Conservation (phyloP, 768 basidiomycete species). For the Psilocybe cubensis region DNA sequence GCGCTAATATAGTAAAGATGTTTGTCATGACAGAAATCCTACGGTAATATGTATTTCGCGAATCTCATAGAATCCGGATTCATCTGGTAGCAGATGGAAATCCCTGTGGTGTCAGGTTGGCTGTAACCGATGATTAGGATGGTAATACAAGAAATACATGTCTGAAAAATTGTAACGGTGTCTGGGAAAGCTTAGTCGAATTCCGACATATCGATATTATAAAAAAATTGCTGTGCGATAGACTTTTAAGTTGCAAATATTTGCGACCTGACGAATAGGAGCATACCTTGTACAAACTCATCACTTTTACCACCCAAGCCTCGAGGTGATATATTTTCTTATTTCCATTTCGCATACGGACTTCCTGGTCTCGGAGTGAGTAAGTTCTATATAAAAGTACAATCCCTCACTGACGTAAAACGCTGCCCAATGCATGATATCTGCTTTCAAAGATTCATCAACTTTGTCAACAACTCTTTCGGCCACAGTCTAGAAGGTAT, state of each 20-base stretch:
- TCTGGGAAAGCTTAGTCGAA: constrained; percentile 49
- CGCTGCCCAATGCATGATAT: constrained; percentile 98
- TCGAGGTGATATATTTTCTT: constrained; percentile 96
- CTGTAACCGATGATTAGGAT: not conserved
- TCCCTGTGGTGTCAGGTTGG: not conserved
- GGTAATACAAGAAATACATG: not conserved
- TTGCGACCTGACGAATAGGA: not conserved
- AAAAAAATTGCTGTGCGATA: constrained; percentile 57
- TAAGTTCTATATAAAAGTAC: not conserved
- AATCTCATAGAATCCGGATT: not conserved
- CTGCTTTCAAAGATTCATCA: constrained; percentile 88
- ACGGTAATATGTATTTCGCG: not conserved
- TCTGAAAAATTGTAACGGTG: not conserved
- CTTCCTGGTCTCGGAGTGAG: constrained; percentile 59
- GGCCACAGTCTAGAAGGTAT: constrained; percentile 74
- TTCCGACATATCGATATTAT: constrained; percentile 60
- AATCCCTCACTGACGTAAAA: constrained; percentile 72
- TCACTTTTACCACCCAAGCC: constrained; percentile 96
- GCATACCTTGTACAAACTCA: constrained; percentile 85
- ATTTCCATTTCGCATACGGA: constrained; percentile 90
- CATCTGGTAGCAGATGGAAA: not conserved
- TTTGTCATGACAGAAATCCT: not conserved
- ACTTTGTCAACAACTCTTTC: constrained; percentile 86
- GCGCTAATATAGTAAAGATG: not conserved
- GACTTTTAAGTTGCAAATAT: constrained; percentile 1